phyloP scores from a whole-genome alignment of 2,329 filamentous ascomycete species.

The Dothidotthia symphoricarpi region DNA sequence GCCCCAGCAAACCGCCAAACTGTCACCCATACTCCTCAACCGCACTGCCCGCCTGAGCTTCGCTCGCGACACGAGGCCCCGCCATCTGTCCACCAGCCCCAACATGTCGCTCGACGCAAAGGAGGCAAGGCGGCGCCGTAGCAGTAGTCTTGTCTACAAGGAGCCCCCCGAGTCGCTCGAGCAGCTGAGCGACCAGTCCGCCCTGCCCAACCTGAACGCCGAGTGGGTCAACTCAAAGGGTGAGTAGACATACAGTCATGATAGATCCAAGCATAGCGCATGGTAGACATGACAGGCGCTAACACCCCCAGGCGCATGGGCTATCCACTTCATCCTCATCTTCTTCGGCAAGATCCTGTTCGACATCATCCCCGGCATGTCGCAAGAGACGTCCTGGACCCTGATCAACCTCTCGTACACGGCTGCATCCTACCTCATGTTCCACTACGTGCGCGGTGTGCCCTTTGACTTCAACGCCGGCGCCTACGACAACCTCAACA shows the following conservation, averaged over 20 bases:
- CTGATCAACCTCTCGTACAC: constrained; percentile 99
- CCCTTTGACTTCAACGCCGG: constrained; percentile 99
- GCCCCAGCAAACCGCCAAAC: constrained; percentile 75
- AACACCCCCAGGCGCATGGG: constrained; percentile 76
- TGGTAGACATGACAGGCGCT: too few species aligned
- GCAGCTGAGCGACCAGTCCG: constrained; percentile 94
- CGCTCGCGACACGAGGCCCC: constrained; percentile 69
- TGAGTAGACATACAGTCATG: constrained; percentile 49
- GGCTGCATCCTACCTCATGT: constrained; percentile 99
- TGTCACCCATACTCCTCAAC: constrained; percentile 88
- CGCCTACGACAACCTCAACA: constrained; percentile 98
- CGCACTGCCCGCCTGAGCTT: constrained; percentile 77
- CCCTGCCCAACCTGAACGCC: constrained; percentile 91
- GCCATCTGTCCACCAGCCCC: constrained; percentile 24
- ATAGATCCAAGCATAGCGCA: too few species aligned
- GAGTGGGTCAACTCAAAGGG: constrained; percentile 99
- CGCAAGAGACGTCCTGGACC: constrained; percentile 98
- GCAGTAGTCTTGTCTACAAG: constrained; percentile 97
- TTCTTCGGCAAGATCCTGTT: constrained; percentile 90
- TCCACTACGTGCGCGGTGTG: constrained; percentile 96
- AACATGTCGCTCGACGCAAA: constrained; percentile 49
- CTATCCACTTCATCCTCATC: constrained; percentile 93
- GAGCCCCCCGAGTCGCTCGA: constrained; percentile 95
- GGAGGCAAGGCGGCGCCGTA: constrained; percentile 78
- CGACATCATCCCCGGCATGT: constrained; percentile 92